Evolutionary conservation across 306 rosid species (phyloP), one percentile per base, ranked within the genome.

Genomic region (Quercus berberidifolia): DNA sequence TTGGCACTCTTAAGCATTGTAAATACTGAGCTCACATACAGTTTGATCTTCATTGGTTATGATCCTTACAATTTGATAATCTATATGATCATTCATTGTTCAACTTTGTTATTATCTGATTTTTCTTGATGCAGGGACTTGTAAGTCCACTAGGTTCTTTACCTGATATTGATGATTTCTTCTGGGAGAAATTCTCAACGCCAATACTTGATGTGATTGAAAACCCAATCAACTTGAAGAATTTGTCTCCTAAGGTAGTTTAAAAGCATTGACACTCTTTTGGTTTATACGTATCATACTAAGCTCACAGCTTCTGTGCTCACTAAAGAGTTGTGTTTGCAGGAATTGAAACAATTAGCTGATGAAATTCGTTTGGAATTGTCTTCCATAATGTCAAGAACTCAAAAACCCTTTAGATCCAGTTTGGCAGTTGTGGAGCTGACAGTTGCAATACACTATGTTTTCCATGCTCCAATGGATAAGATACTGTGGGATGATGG

Each of bases 401-500:
- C 79, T 8, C 86, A 26, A 12, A 79, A 82, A 70, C 80, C 90
- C 59, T 76, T 78, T 10, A 89, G 86, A 68, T 88, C 90, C 60
- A 90, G 99, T 81, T 80, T 91, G 89, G 92, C 92, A 62, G 95
- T 71, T 62, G 89, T 83, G 59, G 99, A 94, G 83, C 87, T 94
- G 79, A 92, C 97, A 18, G 88, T 94, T 83, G 99, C 97, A 72
- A 81, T 94, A 18, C 97, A 92, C 83, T 91, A 89, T 85, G 99
- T 92, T 79, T 94, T 94, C 80, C 91, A 94, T 85, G 92, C 97
- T 74, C 99, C 99, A 1, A 85, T 90, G 31, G 97, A 94, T 83
- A 92, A 87, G 86, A 90, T 94, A 67, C 68, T 94, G 88, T 94
- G 99, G 99, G 99, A 94, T 71, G 93, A 85, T 35, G 95, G 93